Evolutionary conservation across 495 filamentous ascomycete genomes (phyloP).

Genomic region (Neurospora sp.): DNA sequence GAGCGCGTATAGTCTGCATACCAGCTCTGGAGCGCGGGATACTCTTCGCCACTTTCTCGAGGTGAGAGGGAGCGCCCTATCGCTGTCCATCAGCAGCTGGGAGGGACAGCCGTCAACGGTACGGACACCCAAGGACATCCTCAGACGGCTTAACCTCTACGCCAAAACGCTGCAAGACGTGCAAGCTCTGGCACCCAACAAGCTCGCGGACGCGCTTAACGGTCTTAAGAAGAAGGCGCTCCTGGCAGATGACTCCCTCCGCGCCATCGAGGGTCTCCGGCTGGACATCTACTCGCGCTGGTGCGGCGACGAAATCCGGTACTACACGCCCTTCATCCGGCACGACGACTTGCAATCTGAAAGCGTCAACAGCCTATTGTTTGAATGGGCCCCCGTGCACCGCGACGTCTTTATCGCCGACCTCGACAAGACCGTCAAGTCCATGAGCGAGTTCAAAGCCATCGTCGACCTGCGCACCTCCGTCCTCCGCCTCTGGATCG

Average conservation of each 20-base stretch:
- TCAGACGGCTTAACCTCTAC: conserved; percentile 59
- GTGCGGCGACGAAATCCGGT: conserved; percentile 73
- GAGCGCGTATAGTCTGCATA: conserved; percentile 73
- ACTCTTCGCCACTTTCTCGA: conserved; percentile 73
- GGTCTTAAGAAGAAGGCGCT: conserved; percentile 60
- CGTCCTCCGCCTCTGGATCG: conserved; percentile 66
- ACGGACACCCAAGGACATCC: conserved; percentile 37
- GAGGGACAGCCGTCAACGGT: conserved; percentile 19
- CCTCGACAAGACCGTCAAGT: conserved; percentile 44
- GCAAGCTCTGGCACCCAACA: conserved; percentile 60
- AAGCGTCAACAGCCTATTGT: conserved; percentile 55
- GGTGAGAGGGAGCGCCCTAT: conserved; percentile 58
- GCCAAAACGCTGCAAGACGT: conserved; percentile 68
- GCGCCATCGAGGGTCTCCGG: conserved; percentile 55
- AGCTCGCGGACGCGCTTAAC: conserved; percentile 59
- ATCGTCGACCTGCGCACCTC: conserved; percentile 60
- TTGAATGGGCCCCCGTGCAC: conserved; percentile 64
- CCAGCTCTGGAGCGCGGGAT: conserved; percentile 72
- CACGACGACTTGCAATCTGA: conserved; percentile 64
- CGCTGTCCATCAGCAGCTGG: conserved; percentile 40
- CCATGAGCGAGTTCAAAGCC: conserved; percentile 50
- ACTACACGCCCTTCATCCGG: conserved; percentile 84
- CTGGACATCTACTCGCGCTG: conserved; percentile 75
- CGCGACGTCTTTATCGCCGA: conserved; percentile 52
- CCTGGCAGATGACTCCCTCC: conserved; percentile 57